Conservation (phyloP, 306 rosid genomes). For the Betula pendula region DNA sequence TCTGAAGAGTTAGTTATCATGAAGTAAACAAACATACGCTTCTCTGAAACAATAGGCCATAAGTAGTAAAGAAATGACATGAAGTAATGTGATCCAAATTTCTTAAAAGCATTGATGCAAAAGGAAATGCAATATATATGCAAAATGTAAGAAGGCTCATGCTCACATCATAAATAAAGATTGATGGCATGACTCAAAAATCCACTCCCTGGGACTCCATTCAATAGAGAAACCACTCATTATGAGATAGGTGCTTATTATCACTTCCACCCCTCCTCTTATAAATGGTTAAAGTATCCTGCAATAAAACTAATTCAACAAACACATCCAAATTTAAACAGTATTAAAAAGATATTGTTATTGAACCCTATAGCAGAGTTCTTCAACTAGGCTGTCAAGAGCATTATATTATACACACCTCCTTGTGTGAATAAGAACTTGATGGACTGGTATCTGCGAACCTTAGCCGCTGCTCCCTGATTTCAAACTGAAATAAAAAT, state of each 20-base stretch:
- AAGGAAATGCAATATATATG: neutral
- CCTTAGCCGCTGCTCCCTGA: constrained; percentile 74
- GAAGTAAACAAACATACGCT: neutral
- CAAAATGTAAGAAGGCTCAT: constrained; percentile 24
- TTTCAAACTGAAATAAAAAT: constrained; percentile 59
- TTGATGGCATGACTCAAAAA: constrained; percentile 98
- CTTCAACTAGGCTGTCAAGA: constrained; percentile 14
- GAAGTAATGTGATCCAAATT: constrained; percentile 21
- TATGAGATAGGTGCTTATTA: constrained; percentile 52
- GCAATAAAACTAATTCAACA: constrained; percentile 36
- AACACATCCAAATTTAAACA: constrained; percentile 4
- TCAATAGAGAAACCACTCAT: constrained; percentile 90
- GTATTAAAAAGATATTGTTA: neutral
- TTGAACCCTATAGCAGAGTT: neutral
- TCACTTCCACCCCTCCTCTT: constrained; percentile 93
- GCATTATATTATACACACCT: constrained; percentile 47
- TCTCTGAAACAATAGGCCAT: constrained; percentile 16
- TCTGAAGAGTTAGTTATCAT: neutral
- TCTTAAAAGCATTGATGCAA: constrained; percentile 17
- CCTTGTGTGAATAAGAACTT: constrained; percentile 84
- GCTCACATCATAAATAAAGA: constrained; percentile 94
- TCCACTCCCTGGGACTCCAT: constrained; percentile 97
- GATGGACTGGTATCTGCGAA: constrained; percentile 77
- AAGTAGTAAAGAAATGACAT: constrained; percentile 8
- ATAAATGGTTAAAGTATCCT: constrained; percentile 73